Evolutionary conservation across 257 asterid genomes (phyloP).

Genomic region (Penstemon eatonii): DNA sequence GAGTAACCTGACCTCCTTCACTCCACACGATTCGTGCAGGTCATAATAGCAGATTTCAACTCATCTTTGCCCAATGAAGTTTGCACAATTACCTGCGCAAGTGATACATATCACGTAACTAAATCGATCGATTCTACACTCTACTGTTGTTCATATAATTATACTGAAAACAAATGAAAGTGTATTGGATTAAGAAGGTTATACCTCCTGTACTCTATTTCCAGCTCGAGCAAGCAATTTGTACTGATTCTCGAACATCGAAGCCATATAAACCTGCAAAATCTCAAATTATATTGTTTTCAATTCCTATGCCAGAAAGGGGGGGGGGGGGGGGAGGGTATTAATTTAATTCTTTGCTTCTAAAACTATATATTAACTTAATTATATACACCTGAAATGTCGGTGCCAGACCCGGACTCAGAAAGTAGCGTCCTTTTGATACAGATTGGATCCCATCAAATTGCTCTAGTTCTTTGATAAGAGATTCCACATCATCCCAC

Average conservation of each 20-base stretch:
- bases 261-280: slow-evolving; percentile 82
- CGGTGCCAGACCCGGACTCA: slow-evolving; percentile 97
- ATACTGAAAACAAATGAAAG: background rate
- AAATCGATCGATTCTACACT: background rate
- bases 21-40: slow-evolving; percentile 83
- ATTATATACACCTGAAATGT: slow-evolving; percentile 76
- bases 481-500: slow-evolving; percentile 90
- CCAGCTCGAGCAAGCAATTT: slow-evolving; percentile 95
- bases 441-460: slow-evolving; percentile 78
- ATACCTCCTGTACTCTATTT: slow-evolving; percentile 85
- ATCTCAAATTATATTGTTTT: background rate
- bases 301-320: background rate
- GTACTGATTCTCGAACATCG: slow-evolving; percentile 82
- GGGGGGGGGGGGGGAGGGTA: too few species aligned
- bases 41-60: slow-evolving; percentile 63
- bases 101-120: background rate
- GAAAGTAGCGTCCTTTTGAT: slow-evolving; percentile 74
- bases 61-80: slow-evolving; percentile 76
- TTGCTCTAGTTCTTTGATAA: slow-evolving; percentile 64
- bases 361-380: background rate
- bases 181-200: slow-evolving; percentile 11
- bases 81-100: slow-evolving; percentile 67
- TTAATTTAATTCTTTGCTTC: background rate
- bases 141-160: background rate
- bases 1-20: slow-evolving; percentile 33